Base-by-base conservation (phyloP, 2,329 filamentous ascomycete genomes). In the Chaetoscypha palmicola region DNA sequence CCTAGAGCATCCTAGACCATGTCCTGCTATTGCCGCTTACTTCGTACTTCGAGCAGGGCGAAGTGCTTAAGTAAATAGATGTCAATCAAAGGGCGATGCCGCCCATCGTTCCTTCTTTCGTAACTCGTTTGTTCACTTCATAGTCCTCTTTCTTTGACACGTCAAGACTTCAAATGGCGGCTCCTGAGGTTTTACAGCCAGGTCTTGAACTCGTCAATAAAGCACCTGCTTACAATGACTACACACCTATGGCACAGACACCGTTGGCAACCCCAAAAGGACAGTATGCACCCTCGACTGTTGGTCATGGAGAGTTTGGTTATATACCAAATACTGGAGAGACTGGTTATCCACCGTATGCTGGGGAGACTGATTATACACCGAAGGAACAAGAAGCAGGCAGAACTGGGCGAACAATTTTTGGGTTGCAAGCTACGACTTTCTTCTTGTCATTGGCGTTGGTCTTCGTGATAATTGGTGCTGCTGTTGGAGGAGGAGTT, bases 401-500 rank as follows among this genome's bases (percentile, higher is more conserved):
- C 28, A 33, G 16, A 37, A 32, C 31, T n/a, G 30, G 26, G 16
- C 33, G 40, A 30, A 41, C 26, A 21, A 46, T 49, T 21, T 49
- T 38, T 33, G 44, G 49, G 17, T 14, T 52, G 5, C 20, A 24
- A 17, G 20, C 35, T 19, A 30, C 39, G 16, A 47, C 45, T n/a
- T 52, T 52, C 31, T 38, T 28, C 9, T 24, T 49, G 30, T 30
- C 24, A 14, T 9, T 49, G n/a, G 47, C 49, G 1, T 24, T 52
- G n/a, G 26, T 38, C 28, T 23, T 47, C 20, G 46, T 52, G 9
- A 45, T 49, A 17, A 36, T 52, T n/a, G 47, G 28, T 4, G 45
- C 47, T 12, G 49, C 24, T 12, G 40, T 52, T 23, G 49, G 49
- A 4, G 47, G 41, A 16, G 49, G 47, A 8, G 42, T 49, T 28